Percentiles rank a stretch among this genome's conserved stretches.
Evolutionary conservation across 331 rosid genomes (phyloP).

Genomic region (Spiraea crenata): DNA sequence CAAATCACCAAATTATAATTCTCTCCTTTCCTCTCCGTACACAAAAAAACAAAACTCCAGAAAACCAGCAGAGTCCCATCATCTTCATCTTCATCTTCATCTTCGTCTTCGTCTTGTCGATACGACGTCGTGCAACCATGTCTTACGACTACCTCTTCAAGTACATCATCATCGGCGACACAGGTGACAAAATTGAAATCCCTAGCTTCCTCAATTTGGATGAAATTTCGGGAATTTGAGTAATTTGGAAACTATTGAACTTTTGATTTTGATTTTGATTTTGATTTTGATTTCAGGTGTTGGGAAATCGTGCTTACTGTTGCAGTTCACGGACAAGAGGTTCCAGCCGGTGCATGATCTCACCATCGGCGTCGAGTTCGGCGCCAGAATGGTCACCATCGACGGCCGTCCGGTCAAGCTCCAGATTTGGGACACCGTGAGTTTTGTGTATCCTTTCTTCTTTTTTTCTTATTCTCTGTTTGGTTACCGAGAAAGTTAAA

Average conservation of each 20-base stretch:
- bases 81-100: not conserved
- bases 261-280: too few species aligned
- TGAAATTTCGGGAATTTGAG: not conserved
- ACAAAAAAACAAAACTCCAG: not conserved
- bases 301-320: conserved; percentile 84
- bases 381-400: conserved; percentile 92
- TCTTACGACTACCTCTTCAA: conserved; percentile 95
- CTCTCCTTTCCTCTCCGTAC: not conserved
- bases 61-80: not conserved
- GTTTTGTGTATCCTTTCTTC: not conserved
- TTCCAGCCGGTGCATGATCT: conserved; percentile 97
- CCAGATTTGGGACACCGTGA: conserved; percentile 98
- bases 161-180: conserved; percentile 97
- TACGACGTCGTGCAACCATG: conserved; percentile 45
- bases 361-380: conserved; percentile 97
- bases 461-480: not conserved
- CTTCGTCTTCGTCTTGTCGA: not conserved
- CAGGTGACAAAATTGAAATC: conserved; percentile 44
- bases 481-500: not conserved
- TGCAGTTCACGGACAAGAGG: conserved; percentile 92
- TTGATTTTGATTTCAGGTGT: conserved; percentile 55
- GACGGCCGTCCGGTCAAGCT: conserved; percentile 80
- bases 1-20: not conserved
- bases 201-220: conserved; percentile 12
- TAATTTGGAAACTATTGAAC: not conserved